Evolutionary conservation across 169 alveolate species (phyloP), one percentile per base, ranked within the genome.

Genomic region (Amoebophrya sp.): DNA sequence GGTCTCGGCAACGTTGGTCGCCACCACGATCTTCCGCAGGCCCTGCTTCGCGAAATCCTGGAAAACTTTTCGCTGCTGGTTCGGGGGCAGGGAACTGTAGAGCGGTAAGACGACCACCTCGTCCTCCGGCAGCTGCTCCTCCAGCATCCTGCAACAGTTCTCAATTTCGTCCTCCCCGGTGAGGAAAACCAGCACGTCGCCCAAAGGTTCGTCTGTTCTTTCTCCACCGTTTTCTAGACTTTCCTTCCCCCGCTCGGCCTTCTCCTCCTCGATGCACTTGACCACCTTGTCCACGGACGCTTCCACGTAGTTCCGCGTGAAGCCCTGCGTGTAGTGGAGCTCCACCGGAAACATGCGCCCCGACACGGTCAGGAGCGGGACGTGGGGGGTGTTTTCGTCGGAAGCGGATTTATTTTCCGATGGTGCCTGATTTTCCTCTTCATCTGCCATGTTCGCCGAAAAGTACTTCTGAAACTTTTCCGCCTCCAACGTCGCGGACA

Each of bases 1-100:
- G 23, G 99, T 98, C 95, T 99, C 99, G 0, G 99, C 99, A 40
- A 99, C 98, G 95, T 99, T 99, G 32, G 99, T 99, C 40, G 99
- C 97, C 39, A 99, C 97, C 25, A 99, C 98, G 92, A 98, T 96
- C 94, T 98, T 98, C 25, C 77, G 40, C 89, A n/a, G 97, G 92
- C n/a, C 96, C 66, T 47, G 66, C 66, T 18, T 25, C 32, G 7
- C 83, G 18, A 66, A 66, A 25, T 7, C 18, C 39, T 97, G 99
- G 93, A 99, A 98, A 39, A 99, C 99, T 77, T 97, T 96, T 32
- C 97, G 40, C 94, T 99, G 99, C 92, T 96, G 93, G 90, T 98
- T 99, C 54, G 98, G 95, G 3, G 99, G 99, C 35, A 98, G 96
- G 10, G 99, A 99, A 0, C 99, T 96, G 95, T 98, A 98, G 32